A percentile compares a stretch with the other conserved stretches of the same genome.
Evolutionary conservation across 2,329 filamentous ascomycete genomes (phyloP).

Genomic region (Cryphonectria parasitica): DNA sequence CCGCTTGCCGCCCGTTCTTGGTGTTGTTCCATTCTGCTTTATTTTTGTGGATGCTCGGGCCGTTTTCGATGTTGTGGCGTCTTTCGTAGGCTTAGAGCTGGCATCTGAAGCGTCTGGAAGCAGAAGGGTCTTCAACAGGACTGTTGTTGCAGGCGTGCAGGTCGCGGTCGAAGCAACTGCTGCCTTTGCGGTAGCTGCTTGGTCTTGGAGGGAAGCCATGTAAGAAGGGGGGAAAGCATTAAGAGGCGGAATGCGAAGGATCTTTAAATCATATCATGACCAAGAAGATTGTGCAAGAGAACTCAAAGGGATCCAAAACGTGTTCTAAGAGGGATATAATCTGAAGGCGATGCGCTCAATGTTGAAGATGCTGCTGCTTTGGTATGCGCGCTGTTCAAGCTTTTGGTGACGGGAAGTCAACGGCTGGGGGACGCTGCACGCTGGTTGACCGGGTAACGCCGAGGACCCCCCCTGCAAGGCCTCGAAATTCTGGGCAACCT

Average conservation of each 20-base stretch:
- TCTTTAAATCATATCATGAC: constrained; percentile 42
- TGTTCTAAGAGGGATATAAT: constrained; percentile 8
- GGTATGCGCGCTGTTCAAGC: background rate
- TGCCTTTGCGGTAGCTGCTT: constrained; percentile 51
- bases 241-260: constrained; percentile 30
- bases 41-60: constrained; percentile 32
- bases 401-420: constrained; percentile 15
- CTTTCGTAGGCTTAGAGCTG: constrained; percentile 27
- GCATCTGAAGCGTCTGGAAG: constrained; percentile 39
- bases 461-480: background rate
- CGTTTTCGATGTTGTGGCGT: constrained; percentile 33
- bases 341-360: background rate
- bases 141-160: constrained; percentile 51
- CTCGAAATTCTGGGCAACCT: background rate
- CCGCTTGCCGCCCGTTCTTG: constrained; percentile 37
- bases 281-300: constrained; percentile 34
- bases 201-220: constrained; percentile 46
- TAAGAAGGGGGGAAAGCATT: constrained; percentile 31
- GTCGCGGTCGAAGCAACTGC: constrained; percentile 51
- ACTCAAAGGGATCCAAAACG: constrained; percentile 18
- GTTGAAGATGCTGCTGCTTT: background rate
- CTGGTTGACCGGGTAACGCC: constrained; percentile 34
- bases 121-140: constrained; percentile 51
- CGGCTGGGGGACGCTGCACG: background rate
- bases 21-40: constrained; percentile 34